These are phyloP conservation scores for Apium graveolens DNA, from an alignment of 129 eudicot genomes.

Conservation along the genomic window DNA sequence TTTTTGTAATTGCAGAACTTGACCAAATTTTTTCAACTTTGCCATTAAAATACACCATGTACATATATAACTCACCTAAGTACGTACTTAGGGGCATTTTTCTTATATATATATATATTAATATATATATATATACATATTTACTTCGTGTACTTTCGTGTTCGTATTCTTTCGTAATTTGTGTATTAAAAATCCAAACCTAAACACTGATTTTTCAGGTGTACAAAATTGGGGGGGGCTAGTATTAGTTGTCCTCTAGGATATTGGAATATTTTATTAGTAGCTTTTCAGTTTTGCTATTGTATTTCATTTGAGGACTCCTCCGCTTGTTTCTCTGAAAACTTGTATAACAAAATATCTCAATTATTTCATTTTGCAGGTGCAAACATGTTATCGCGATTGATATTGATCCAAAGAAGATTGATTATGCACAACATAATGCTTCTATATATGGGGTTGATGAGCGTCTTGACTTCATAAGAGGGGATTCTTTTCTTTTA, in stretches of 20 bases:
- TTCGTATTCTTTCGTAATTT: neutral
- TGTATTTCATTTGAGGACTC: neutral
- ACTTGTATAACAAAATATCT: neutral
- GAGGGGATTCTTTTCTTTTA: slow-evolving; percentile 60
- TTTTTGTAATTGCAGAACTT: no score
- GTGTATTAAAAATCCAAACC: neutral
- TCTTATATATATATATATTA: no score
- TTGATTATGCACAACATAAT: slow-evolving; percentile 78
- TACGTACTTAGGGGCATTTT: no score
- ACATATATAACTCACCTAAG: no score
- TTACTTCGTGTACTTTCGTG: neutral
- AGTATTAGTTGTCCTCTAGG: neutral
- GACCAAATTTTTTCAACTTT: no score
- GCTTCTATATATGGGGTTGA: slow-evolving; percentile 85
- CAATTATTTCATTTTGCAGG: slow-evolving; percentile 21
- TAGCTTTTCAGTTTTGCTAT: neutral
- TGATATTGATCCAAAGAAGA: slow-evolving; percentile 88
- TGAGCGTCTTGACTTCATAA: slow-evolving; percentile 59
- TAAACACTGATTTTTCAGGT: neutral
- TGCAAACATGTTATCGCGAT: slow-evolving; percentile 64
- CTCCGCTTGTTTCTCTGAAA: neutral
- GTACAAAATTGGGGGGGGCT: neutral
- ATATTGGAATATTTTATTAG: neutral
- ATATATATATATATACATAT: no score
- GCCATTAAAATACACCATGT: no score